Evolutionary conservation across 257 asterid genomes (phyloP).

Genomic region (Oldenlandia corymbosa): DNA sequence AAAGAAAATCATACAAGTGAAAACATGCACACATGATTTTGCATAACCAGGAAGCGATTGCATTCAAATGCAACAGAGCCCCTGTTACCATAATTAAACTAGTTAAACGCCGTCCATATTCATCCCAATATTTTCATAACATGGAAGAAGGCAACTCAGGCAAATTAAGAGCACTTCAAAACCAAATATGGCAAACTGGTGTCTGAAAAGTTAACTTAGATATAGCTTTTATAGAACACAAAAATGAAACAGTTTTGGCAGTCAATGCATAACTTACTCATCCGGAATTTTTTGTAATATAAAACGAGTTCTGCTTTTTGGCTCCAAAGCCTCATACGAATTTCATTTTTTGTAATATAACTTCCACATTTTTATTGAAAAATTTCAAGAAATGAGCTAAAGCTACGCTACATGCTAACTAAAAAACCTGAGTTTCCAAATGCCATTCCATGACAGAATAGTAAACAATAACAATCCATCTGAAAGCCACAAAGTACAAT

Average conservation of each 20-base stretch:
- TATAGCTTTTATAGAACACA: neutral
- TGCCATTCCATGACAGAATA: neutral
- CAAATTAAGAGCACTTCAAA: neutral
- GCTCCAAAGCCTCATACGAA: neutral
- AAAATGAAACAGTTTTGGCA: neutral
- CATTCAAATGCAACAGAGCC: too few species aligned
- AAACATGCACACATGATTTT: too few species aligned
- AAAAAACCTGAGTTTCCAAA: neutral
- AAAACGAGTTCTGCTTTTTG: neutral
- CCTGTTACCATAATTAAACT: too few species aligned
- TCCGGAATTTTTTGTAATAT: neutral
- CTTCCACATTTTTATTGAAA: neutral
- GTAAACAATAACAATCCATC: neutral
- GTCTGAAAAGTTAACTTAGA: neutral
- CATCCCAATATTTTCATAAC: too few species aligned
- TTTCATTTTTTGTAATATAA: neutral
- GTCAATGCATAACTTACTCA: neutral
- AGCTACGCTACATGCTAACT: neutral
- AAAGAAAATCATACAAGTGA: too few species aligned
- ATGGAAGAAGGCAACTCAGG: too few species aligned
- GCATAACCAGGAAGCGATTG: too few species aligned
- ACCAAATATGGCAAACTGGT: neutral
- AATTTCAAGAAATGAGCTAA: neutral
- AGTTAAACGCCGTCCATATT: too few species aligned
- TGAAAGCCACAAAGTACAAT: neutral